Evolutionary conservation across 495 filamentous ascomycete species (phyloP).

Genomic region (Trichocladium uniseriatum): DNA sequence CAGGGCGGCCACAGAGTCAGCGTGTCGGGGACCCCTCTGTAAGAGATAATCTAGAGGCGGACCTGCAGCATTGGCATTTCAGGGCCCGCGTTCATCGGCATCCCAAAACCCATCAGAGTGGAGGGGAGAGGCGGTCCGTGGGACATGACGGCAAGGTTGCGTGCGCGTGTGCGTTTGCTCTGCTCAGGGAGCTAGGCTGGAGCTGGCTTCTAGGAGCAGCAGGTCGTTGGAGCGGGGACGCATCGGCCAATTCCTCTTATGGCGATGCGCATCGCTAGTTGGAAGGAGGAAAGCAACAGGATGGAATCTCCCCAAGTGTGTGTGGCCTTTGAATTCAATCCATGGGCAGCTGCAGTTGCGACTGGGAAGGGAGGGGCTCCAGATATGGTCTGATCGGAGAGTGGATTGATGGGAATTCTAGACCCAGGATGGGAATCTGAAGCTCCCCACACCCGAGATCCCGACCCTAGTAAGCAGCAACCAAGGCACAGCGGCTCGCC

Average conservation of each 20-base stretch:
- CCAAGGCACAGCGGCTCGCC: not conserved
- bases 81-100: slow-evolving; percentile 3
- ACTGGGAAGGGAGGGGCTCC: not conserved
- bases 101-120: slow-evolving; percentile 1
- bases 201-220: no score
- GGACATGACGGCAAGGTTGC: slow-evolving; percentile 24
- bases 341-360: not conserved
- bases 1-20: slow-evolving; percentile 16
- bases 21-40: not conserved
- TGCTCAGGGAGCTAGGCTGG: not conserved
- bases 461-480: not conserved
- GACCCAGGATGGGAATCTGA: slow-evolving; percentile 9
- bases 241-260: not conserved
- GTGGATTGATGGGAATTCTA: slow-evolving; percentile 28
- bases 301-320: no score
- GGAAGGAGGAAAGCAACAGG: not conserved
- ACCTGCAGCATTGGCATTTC: slow-evolving; percentile 8
- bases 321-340: no score
- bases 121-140: slow-evolving; percentile 24
- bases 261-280: no score
- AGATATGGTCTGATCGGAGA: not conserved
- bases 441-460: slow-evolving; percentile 1
- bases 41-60: not conserved
- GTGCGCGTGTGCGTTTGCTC: not conserved
- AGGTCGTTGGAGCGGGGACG: not conserved